Percentiles rank a stretch among this genome's conserved stretches.
Conservation (phyloP, 108 stramenopile species). For the Asterionellopsis glacialis region DNA sequence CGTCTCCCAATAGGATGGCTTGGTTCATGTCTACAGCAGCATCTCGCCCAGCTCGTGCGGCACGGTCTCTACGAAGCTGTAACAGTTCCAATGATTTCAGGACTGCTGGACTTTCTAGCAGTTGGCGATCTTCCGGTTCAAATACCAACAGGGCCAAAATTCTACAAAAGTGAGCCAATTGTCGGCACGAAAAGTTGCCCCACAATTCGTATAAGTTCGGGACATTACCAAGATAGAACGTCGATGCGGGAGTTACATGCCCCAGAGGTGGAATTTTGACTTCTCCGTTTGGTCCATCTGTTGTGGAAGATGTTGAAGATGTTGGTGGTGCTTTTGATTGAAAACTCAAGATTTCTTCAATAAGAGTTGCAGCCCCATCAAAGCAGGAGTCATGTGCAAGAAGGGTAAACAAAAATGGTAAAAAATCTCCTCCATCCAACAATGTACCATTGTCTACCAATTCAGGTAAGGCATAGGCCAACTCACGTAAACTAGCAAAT, state of each 20-base stretch:
- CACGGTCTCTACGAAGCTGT: conserved; percentile 71
- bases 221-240: conserved; percentile 63
- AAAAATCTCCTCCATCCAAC: conserved; percentile 31
- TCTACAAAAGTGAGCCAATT: conserved; percentile 83
- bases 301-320: not conserved
- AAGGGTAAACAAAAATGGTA: conserved; percentile 65
- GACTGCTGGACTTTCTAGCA: conserved; percentile 63
- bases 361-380: conserved; percentile 55
- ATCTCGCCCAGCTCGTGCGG: conserved; percentile 54
- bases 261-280: not conserved
- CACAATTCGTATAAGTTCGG: conserved; percentile 60
- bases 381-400: conserved; percentile 55
- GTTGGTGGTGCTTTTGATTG: conserved; percentile 29
- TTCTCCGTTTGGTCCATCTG: not conserved
- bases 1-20: conserved; percentile 61
- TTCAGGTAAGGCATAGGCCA: conserved; percentile 42
- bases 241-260: conserved; percentile 4
- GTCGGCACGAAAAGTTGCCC: conserved; percentile 57
- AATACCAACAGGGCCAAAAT: conserved; percentile 80
- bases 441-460: conserved; percentile 33
- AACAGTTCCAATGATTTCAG: conserved; percentile 76
- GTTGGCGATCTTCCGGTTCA: conserved; percentile 87
- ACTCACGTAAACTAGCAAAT: conserved; percentile 50
- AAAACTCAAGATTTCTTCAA: conserved; percentile 76
- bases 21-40: conserved; percentile 81